Evolutionary conservation across 306 rosid genomes (phyloP), one percentile per base, ranked within the genome.

Genomic region (Citrullus colocynthis): DNA sequence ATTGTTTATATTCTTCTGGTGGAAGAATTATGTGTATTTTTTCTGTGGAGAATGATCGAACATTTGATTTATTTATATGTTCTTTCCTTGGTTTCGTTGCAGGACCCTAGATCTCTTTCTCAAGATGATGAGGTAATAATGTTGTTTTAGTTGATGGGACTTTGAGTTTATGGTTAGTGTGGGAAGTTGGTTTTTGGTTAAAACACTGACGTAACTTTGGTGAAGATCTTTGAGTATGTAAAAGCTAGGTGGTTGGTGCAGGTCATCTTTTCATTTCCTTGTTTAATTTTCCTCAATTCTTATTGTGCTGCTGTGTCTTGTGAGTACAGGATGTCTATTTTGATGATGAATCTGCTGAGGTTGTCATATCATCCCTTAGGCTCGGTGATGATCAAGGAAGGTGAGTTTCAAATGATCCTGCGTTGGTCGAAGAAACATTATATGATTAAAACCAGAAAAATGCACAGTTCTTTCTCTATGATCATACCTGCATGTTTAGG

Each of bases 341-440:
- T 87, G 97, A 89, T 57, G 98, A 96, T 67, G 99, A 96, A 71
- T 96, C 98, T 80, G 97, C 98, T 49, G 98, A 96, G 85, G 98
- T 93, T 24, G 97, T 91, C 66, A 91, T 96, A 87, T 96, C 99
- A 21, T 91, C 97, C 76, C 84, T 96, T 63, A 88, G 98, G 83
- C 98, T 96, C 17, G 87, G 97, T 66, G 98, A 92, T 82, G 99
- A 96, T 61, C 93, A 93, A 81, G 99, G 99, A 84, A 93, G 99
- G 99, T 96, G 75, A 84, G 97, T 86, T 82, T 75, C 49, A 16
- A 54, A 81, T 54, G 15, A 34, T 18, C 45, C 36, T 7, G 10
- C 5, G 20, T 49, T 49, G 32, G 13, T 52, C 11, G 15, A 28
- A 45, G 39, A 8, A 49, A 52, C 42, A 18, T 39, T 4, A 72